Conservation (phyloP, 176 grass and related monocot species). For the Aechmea fasciata region DNA sequence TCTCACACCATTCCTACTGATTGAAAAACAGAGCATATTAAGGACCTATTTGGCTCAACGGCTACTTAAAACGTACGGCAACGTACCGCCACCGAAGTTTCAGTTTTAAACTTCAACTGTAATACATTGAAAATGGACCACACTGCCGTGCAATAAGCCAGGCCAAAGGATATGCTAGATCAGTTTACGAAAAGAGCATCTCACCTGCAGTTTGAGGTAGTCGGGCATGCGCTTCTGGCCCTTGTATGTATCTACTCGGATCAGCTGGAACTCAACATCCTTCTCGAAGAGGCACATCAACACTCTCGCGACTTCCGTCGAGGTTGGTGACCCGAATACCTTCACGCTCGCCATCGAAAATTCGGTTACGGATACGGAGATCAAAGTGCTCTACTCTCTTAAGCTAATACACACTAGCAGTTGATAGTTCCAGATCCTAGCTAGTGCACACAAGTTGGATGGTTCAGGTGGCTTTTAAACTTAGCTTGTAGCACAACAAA, state of each 20-base stretch:
- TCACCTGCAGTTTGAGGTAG: constrained; percentile 41
- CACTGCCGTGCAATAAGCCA: too few species aligned
- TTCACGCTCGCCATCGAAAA: constrained; percentile 23
- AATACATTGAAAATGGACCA: too few species aligned
- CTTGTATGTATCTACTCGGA: constrained; percentile 48
- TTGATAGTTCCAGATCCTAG: not conserved
- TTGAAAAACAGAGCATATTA: not conserved
- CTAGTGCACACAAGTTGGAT: constrained; percentile 2
- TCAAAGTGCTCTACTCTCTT: not conserved
- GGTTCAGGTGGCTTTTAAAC: constrained; percentile 32
- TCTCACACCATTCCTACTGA: too few species aligned
- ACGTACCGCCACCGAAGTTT: not conserved
- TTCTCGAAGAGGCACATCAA: constrained; percentile 59
- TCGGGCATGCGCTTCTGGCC: constrained; percentile 30
- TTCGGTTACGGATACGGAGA: not conserved
- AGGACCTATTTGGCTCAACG: not conserved
- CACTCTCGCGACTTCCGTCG: constrained; percentile 44
- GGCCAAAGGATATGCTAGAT: too few species aligned
- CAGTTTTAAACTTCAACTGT: too few species aligned
- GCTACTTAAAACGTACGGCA: too few species aligned
- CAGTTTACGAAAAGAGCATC: too few species aligned
- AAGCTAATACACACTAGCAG: not conserved
- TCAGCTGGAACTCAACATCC: constrained; percentile 63
- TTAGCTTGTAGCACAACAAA: constrained; percentile 13
- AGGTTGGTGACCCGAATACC: constrained; percentile 50